These are phyloP conservation scores for Diversispora epigaea DNA, from an alignment of 192 early-diverging fungal species.

Conservation along the genomic window DNA sequence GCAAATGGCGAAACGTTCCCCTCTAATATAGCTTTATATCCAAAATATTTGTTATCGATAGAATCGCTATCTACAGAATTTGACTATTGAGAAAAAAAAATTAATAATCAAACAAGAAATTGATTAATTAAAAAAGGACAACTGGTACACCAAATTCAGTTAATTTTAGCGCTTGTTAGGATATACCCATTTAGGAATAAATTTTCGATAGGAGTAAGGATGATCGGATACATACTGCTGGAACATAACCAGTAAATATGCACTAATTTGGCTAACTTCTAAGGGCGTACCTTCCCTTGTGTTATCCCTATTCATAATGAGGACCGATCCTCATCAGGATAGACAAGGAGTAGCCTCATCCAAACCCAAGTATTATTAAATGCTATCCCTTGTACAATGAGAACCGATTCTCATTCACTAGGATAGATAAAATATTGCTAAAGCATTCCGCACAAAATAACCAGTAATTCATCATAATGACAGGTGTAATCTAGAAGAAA, in stretches of 20 bases:
- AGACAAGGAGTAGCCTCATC: constrained; percentile 11
- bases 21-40: neutral
- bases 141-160: too few relatives aligned
- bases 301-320: constrained; percentile 1
- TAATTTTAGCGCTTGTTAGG: too few relatives aligned
- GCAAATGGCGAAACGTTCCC: neutral
- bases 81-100: neutral
- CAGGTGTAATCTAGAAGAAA: neutral
- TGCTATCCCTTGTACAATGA: constrained; percentile 6
- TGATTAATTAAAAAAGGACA: too few relatives aligned
- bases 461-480: neutral
- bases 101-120: constrained; percentile 5
- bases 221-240: constrained; percentile 2
- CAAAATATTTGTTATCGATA: constrained; percentile 2
- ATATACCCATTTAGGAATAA: too few relatives aligned
- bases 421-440: neutral
- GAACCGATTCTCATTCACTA: constrained; percentile 13
- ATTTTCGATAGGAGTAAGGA: constrained; percentile 5
- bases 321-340: constrained; percentile 3
- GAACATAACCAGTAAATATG: neutral
- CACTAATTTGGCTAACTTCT: constrained; percentile 6
- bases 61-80: neutral
- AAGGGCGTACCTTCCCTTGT: constrained; percentile 1
- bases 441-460: neutral
- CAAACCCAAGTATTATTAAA: constrained; percentile 8